A percentile compares a stretch with the other conserved stretches of the same genome.
Evolutionary conservation across 2,329 filamentous ascomycete genomes (phyloP).

Genomic region (Biscogniauxia marginata): DNA sequence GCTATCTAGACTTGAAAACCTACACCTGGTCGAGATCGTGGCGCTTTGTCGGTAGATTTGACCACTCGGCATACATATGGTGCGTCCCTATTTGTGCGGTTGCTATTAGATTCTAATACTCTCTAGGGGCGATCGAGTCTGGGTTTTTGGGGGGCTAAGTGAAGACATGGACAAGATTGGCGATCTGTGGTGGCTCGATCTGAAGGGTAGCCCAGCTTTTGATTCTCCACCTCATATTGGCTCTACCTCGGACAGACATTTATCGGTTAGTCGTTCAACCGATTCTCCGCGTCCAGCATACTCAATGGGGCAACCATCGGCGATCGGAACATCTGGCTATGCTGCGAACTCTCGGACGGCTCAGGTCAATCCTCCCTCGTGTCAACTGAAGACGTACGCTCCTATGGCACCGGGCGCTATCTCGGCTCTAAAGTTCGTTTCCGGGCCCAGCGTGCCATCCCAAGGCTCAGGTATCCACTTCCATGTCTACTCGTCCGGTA

Average conservation of each 20-base stretch:
- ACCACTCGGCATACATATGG: slow-evolving; percentile 94
- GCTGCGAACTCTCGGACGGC: slow-evolving; percentile 67
- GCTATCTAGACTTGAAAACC: slow-evolving; percentile 93
- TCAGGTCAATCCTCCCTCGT: slow-evolving; percentile 65
- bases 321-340: slow-evolving; percentile 61
- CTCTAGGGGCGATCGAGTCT: slow-evolving; percentile 71
- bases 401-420: slow-evolving; percentile 87
- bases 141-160: slow-evolving; percentile 93
- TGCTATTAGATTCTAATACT: slow-evolving; percentile 14
- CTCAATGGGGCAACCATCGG: slow-evolving; percentile 47
- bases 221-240: slow-evolving; percentile 64
- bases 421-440: slow-evolving; percentile 85
- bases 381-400: slow-evolving; percentile 69
- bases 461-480: slow-evolving; percentile 93
- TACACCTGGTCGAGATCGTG: slow-evolving; percentile 97
- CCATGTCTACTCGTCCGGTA: slow-evolving; percentile 90
- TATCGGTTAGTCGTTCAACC: slow-evolving; percentile 39
- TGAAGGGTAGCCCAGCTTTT: slow-evolving; percentile 86
- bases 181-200: slow-evolving; percentile 95
- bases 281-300: slow-evolving; percentile 54
- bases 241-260: slow-evolving; percentile 46
- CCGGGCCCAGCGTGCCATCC: slow-evolving; percentile 79
- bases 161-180: slow-evolving; percentile 97
- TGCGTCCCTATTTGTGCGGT: slow-evolving; percentile 10
- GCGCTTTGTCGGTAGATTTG: slow-evolving; percentile 92